phyloP scores from a whole-genome alignment of 2,329 filamentous ascomycete species.

The Atkinsonella texensis region DNA sequence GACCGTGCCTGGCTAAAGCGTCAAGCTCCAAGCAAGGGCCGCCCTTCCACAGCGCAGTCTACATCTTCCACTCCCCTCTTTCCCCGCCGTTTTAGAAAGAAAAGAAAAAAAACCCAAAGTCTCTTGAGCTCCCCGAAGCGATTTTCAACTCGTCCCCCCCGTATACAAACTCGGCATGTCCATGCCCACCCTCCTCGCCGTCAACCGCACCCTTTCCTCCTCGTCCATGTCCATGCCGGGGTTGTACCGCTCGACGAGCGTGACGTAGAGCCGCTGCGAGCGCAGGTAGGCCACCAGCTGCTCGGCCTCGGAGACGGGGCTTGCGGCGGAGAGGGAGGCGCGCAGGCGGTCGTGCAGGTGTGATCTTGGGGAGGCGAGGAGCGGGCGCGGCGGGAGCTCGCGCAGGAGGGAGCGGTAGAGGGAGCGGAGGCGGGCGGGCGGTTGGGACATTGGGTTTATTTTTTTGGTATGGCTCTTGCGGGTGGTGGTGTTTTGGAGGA shows the following conservation, averaged over 20 bases:
- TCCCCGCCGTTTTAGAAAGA: neutral
- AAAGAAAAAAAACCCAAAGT: no score
- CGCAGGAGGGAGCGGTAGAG: constrained; percentile 83
- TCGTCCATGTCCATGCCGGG: constrained; percentile 79
- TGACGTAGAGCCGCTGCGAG: constrained; percentile 75
- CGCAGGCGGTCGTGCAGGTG: constrained; percentile 25
- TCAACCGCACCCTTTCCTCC: constrained; percentile 73
- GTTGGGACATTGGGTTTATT: no score
- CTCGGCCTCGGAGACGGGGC: constrained; percentile 35
- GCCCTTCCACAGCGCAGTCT: no score
- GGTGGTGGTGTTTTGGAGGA: no score
- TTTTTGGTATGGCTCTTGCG: no score
- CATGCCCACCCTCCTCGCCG: constrained; percentile 81
- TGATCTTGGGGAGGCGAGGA: constrained; percentile 45
- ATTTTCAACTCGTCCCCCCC: no score
- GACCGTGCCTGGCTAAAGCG: no score
- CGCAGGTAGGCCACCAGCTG: constrained; percentile 71
- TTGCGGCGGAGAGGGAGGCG: constrained; percentile 19
- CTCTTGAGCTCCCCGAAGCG: no score
- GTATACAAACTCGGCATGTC: constrained; percentile 59
- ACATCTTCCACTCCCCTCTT: neutral
- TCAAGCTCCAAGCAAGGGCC: no score
- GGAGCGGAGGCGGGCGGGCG: constrained; percentile 47
- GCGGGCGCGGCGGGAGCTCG: constrained; percentile 65
- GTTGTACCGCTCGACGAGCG: constrained; percentile 82